Evolutionary conservation across 202 grass and related monocot species (phyloP).

Genomic region (Zizania palustris): DNA sequence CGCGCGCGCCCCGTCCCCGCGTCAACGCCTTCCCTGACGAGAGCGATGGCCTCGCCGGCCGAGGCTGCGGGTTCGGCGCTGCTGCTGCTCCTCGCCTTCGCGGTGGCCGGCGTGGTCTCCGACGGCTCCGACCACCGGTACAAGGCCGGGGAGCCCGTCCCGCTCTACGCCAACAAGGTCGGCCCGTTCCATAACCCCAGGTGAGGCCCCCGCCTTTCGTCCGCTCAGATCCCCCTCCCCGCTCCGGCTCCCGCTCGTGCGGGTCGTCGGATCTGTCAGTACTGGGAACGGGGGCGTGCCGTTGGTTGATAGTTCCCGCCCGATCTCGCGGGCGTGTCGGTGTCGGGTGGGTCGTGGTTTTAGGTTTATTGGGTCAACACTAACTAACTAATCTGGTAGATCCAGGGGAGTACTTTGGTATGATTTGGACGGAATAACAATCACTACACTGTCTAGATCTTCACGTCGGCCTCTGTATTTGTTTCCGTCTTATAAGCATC

Average conservation of each 20-base stretch:
- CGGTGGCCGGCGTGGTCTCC: constrained; percentile 58
- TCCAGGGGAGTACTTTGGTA: constrained; percentile 3
- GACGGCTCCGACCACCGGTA: constrained; percentile 87
- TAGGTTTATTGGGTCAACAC: constrained; percentile 14
- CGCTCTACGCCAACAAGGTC: constrained; percentile 95
- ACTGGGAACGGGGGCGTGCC: not conserved
- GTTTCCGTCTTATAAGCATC: not conserved
- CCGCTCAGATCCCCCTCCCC: constrained; percentile 32
- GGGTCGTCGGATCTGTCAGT: constrained; percentile 25
- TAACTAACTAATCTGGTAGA: constrained; percentile 2
- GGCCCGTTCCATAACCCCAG: constrained; percentile 96
- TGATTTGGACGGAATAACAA: constrained; percentile 19
- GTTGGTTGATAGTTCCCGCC: not conserved
- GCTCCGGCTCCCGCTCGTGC: not conserved
- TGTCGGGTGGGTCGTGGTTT: not conserved
- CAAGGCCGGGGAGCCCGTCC: constrained; percentile 71
- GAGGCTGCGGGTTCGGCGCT: constrained; percentile 48
- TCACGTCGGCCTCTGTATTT: constrained; percentile 8
- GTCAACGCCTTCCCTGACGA: constrained; percentile 39
- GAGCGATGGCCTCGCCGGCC: constrained; percentile 54
- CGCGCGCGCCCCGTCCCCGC: not conserved
- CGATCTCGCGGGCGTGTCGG: not conserved
- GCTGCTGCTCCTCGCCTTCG: constrained; percentile 55
- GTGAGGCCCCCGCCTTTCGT: constrained; percentile 42
- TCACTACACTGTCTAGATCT: constrained; percentile 2